Base-by-base conservation (phyloP, 106 monocot genomes). In the Posidonia australis region DNA sequence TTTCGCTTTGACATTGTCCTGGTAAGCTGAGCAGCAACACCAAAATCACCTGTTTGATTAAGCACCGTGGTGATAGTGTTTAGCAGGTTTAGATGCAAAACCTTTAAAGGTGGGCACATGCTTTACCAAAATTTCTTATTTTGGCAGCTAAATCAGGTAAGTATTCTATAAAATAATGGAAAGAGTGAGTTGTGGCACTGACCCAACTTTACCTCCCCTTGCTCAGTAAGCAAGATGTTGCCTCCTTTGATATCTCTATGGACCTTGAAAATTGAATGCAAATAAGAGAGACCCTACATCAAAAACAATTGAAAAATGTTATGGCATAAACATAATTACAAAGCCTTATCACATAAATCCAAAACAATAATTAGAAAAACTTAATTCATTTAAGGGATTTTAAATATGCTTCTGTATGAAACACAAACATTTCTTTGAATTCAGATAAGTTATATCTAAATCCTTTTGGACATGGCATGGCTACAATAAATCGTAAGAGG, bases 1-100 rank as follows among this genome's bases (percentile, higher is more conserved):
- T 98, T 98, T 48, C 96, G 96, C 67, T 98, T 98, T 68, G 96
- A 98, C 96, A 98, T 98, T 14, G 96, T 98, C 76, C 96, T 82
- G 1, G 96, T 98, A 63, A 98, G 87, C 67, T 98, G 90, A 30
- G 96, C 96, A 81, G 96, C 96, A 67, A 98, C 91, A 73, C 96
- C 96, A 83, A 98, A 98, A 79, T 98, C 96, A 79, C 96, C 96
- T 98, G 68, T 66, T 54, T 36, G 65, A 76, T 78, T 21, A 9
- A 71, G 58, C 44, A 67, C 16, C 42, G n/a, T 41, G 20, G n/a
- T 20, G 41, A 13, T 36, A 41, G 29, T 17, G 14, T 17, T 42
- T 41, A n/a, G 17, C 41, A 9, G 36, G 60, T 18, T 36, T 2
- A 41, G 20, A 61, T 29, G 60, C 18, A 41, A 16, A 58, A 31